These are phyloP conservation scores for Mortierella hygrophila DNA, from an alignment of 192 early-diverging fungal genomes.

Conservation along the genomic window DNA sequence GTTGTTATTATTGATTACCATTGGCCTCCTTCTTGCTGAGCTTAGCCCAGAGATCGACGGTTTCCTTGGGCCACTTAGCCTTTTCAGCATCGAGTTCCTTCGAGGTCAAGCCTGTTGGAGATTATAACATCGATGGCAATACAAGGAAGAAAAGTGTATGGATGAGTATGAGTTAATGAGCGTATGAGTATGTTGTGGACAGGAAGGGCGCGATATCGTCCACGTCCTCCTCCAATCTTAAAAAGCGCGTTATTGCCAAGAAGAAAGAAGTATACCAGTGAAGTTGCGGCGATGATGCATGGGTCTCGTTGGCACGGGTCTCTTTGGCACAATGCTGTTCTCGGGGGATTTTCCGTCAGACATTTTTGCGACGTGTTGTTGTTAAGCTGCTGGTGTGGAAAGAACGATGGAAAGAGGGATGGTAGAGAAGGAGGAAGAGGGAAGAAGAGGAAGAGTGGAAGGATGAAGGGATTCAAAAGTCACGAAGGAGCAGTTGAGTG, in stretches of 20 bases:
- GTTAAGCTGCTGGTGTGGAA: not conserved
- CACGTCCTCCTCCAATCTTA: not conserved
- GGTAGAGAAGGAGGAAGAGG: not conserved
- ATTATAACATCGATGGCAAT: too few species aligned
- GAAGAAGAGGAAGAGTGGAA: not conserved
- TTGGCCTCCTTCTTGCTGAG: constrained; percentile 57
- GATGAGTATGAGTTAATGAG: too few species aligned
- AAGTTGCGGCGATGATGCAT: constrained; percentile 57
- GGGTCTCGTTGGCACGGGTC: constrained; percentile 42
- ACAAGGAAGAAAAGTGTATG: not conserved
- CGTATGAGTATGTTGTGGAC: not conserved
- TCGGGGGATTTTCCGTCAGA: constrained; percentile 41
- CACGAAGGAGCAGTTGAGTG: constrained; percentile 6
- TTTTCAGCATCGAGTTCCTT: constrained; percentile 55
- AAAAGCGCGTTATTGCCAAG: not conserved
- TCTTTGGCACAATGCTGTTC: constrained; percentile 33
- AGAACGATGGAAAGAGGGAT: not conserved
- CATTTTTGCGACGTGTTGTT: constrained; percentile 18
- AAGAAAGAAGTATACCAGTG: constrained; percentile 23
- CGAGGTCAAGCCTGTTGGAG: constrained; percentile 29
- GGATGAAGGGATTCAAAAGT: not conserved
- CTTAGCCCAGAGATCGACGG: constrained; percentile 44
- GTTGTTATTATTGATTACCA: constrained; percentile 14
- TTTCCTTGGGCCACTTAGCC: constrained; percentile 54
- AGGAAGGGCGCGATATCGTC: not conserved